Conservation (phyloP, 345 rosid genomes). For the Eucalyptus melliodora region DNA sequence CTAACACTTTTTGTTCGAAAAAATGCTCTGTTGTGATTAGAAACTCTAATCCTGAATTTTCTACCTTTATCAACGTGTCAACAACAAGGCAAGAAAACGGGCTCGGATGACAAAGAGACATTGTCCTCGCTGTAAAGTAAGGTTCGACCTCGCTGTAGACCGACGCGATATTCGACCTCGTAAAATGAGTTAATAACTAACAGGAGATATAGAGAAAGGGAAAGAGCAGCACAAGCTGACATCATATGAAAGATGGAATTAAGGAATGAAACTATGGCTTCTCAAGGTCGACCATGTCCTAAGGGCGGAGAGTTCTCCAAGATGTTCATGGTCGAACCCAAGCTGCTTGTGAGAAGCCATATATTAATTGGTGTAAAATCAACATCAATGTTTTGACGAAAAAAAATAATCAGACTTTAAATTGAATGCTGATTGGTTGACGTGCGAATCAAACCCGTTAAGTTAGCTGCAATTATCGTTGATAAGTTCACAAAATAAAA, state of each 20-base stretch:
- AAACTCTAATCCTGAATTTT: too few relatives aligned
- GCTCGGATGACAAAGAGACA: not conserved
- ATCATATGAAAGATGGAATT: too few relatives aligned
- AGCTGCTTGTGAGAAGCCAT: not conserved
- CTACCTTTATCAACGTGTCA: too few relatives aligned
- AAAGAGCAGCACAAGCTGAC: too few relatives aligned
- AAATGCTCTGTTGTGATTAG: rapidly evolving
- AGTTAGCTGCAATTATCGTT: not conserved
- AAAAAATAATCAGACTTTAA: not conserved
- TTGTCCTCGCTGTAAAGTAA: not conserved
- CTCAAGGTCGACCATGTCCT: not conserved
- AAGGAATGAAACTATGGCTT: not conserved
- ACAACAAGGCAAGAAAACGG: too few relatives aligned
- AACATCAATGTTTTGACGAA: not conserved
- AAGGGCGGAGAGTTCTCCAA: not conserved
- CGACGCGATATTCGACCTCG: not conserved
- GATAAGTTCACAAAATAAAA: not conserved
- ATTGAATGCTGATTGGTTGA: not conserved
- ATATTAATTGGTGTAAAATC: not conserved
- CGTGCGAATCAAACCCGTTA: not conserved
- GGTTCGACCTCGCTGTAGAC: not conserved
- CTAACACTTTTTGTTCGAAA: too few relatives aligned
- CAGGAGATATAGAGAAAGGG: too few relatives aligned
- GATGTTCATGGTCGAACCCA: not conserved
- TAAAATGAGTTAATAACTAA: too few relatives aligned